Evolutionary conservation across 768 basidiomycete species (phyloP).

Genomic region (Kwoniella sp.): DNA sequence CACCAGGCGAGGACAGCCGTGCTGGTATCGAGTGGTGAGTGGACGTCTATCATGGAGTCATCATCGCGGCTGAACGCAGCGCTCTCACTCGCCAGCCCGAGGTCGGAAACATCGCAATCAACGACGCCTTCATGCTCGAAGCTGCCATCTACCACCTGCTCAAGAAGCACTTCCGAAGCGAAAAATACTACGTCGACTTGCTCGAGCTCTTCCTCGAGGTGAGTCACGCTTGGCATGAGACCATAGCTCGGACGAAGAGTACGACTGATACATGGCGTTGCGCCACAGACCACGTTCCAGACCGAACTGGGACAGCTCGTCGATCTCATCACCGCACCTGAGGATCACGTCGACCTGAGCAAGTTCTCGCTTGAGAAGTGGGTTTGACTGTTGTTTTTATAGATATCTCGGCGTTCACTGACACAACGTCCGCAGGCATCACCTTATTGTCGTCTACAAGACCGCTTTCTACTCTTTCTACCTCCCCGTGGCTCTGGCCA

Average conservation of each 20-base stretch:
- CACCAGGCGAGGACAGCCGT: constrained; percentile 88
- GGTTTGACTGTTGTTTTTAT: constrained; percentile 23
- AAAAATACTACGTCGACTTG: constrained; percentile 79
- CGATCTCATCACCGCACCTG: constrained; percentile 91
- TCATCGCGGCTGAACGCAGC: too few relatives aligned
- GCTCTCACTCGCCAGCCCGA: too few relatives aligned
- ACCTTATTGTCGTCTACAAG: constrained; percentile 92
- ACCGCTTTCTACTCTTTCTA: constrained; percentile 98
- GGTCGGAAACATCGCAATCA: constrained; percentile 83
- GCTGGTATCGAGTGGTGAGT: constrained; percentile 73
- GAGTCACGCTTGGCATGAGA: too few relatives aligned
- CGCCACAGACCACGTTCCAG: constrained; percentile 63
- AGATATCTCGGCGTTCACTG: constrained; percentile 4
- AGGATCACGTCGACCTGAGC: constrained; percentile 76
- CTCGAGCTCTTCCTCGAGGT: constrained; percentile 88
- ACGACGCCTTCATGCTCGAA: constrained; percentile 95
- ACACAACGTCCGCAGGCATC: constrained; percentile 58
- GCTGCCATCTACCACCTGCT: constrained; percentile 86
- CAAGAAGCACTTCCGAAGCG: constrained; percentile 74
- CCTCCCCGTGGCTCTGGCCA: constrained; percentile 91
- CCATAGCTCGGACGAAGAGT: too few relatives aligned
- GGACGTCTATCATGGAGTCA: not conserved
- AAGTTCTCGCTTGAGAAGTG: constrained; percentile 84
- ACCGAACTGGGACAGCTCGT: constrained; percentile 96
- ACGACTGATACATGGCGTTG: not conserved